Conservation (phyloP, 1,284 basidiomycete species). For the Coriolopsis trogii region DNA sequence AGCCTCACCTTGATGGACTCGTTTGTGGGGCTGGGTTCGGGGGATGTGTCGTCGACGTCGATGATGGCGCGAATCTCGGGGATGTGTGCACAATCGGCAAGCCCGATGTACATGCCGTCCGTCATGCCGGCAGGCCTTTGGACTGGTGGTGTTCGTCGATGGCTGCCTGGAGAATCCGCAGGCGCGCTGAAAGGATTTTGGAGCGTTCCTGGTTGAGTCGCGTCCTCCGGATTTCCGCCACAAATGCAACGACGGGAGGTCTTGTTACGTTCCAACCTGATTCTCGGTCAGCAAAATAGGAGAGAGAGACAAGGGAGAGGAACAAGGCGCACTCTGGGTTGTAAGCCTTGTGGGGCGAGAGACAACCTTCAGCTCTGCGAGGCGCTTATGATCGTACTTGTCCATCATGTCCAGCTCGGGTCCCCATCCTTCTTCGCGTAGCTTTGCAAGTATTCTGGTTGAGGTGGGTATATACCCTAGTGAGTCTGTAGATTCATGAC, state of each 20-base stretch:
- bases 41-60: not conserved
- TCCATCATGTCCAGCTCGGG: conserved; percentile 1
- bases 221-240: not conserved
- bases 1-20: not conserved
- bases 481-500: not conserved
- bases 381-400: not conserved
- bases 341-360: conserved; percentile 6
- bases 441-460: not conserved
- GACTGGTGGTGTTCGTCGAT: not conserved
- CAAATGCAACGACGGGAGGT: not conserved
- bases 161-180: not conserved
- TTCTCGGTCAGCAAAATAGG: not conserved
- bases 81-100: not conserved
- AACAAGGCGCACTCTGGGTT: not conserved
- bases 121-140: not conserved
- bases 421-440: conserved; percentile 8
- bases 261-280: conserved; percentile 2
- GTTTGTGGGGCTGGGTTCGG: not conserved
- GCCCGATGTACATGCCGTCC: not conserved
- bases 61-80: not conserved
- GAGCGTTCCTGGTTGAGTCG: not conserved
- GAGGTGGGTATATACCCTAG: no score
- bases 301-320: not conserved
- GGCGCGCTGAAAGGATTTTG: not conserved
- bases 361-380: not conserved